A percentile compares a stretch with the other conserved stretches of the same genome.
Evolutionary conservation across 176 grass and related monocot species (phyloP).

Genomic region (Paspalum notatum): DNA sequence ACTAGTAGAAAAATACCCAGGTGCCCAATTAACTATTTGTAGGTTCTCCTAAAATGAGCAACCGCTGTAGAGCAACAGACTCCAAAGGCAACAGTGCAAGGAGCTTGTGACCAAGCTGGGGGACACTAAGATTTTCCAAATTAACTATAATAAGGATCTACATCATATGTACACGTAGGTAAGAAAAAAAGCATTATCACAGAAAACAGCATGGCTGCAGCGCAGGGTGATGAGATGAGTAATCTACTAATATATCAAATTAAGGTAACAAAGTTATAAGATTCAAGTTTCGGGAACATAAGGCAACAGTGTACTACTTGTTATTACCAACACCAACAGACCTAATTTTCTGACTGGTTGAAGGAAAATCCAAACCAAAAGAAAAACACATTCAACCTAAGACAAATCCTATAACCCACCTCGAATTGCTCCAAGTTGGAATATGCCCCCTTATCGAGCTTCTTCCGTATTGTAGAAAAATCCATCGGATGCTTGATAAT

Average conservation of each 20-base stretch:
- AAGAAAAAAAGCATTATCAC: not conserved
- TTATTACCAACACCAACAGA: not conserved
- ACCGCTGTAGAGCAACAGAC: constrained; percentile 1
- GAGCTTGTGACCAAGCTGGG: not conserved
- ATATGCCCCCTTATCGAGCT: constrained; percentile 70
- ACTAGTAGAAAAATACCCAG: not conserved
- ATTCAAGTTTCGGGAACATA: too few relatives aligned
- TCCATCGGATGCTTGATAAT: constrained; percentile 97
- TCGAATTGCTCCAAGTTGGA: constrained; percentile 89
- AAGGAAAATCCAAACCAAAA: constrained; percentile 23
- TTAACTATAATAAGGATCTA: not conserved
- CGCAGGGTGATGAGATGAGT: not conserved
- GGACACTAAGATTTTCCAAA: constrained; percentile 8
- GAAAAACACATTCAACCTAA: not conserved
- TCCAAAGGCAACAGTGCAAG: constrained; percentile 19
- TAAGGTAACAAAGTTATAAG: not conserved
- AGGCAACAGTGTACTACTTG: not conserved
- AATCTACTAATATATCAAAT: constrained; percentile 7
- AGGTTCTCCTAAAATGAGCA: not conserved
- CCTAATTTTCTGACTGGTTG: not conserved
- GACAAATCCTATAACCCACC: constrained; percentile 48
- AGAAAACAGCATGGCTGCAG: not conserved
- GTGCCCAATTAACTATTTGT: constrained; percentile 6
- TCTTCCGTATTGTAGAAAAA: constrained; percentile 82
- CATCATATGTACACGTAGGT: not conserved